Percentiles rank a stretch among this genome's conserved stretches.
These are phyloP conservation scores for Wickerhamomyces canadensis DNA, from an alignment of 805 yeast genomes.

Conservation along the genomic window DNA sequence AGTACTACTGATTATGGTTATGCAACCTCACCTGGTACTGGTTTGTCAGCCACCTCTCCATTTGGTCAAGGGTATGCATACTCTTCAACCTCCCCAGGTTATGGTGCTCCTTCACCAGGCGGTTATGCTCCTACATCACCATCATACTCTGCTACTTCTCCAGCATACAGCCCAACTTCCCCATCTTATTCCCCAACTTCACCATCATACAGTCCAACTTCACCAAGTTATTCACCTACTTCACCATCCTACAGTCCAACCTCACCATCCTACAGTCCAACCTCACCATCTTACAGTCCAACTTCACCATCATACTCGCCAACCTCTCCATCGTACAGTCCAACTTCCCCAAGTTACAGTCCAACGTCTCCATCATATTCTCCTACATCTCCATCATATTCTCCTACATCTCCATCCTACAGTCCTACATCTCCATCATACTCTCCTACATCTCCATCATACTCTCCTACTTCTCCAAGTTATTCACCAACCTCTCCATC, in stretches of 20 bases:
- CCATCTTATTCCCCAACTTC: slow-evolving; percentile 70
- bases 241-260: slow-evolving; percentile 60
- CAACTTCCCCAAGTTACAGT: slow-evolving; percentile 68
- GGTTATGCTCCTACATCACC: slow-evolving; percentile 73
- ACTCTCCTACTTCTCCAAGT: slow-evolving; percentile 59
- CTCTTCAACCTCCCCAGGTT: slow-evolving; percentile 50
- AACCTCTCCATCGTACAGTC: slow-evolving; percentile 76
- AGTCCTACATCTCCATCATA: slow-evolving; percentile 74
- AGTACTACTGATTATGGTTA: slow-evolving; percentile 51
- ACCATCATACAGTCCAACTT: slow-evolving; percentile 63
- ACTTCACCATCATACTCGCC: slow-evolving; percentile 68
- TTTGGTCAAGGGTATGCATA: slow-evolving; percentile 35
- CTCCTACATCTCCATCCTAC: slow-evolving; percentile 65
- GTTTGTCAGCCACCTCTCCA: slow-evolving; percentile 43
- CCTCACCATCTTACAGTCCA: slow-evolving; percentile 76
- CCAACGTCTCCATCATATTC: slow-evolving; percentile 79
- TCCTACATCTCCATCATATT: slow-evolving; percentile 70
- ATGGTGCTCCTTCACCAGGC: slow-evolving; percentile 68
- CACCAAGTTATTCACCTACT: slow-evolving; percentile 75
- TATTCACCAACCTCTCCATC: slow-evolving; percentile 52
- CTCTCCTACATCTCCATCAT: slow-evolving; percentile 47
- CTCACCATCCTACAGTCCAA: slow-evolving; percentile 68
- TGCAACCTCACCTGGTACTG: slow-evolving; percentile 56
- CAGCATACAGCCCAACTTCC: slow-evolving; percentile 66
- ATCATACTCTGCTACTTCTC: slow-evolving; percentile 66